Evolutionary conservation across 352 stramenopile genomes (phyloP).

Genomic region (Blastocystis sp.): DNA sequence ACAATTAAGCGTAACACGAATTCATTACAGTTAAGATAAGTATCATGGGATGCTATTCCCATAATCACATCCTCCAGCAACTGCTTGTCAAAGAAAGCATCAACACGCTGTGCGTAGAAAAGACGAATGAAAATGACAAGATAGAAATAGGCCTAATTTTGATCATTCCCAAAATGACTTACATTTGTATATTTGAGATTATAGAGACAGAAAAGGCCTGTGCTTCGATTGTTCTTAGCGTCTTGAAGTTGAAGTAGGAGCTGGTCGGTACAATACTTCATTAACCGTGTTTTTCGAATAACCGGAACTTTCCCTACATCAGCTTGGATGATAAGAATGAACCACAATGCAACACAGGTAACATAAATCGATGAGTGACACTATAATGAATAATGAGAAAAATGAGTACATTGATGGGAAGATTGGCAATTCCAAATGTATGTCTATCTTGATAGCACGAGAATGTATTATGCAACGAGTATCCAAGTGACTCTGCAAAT

Average conservation of each 20-base stretch:
- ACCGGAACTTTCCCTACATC: neutral
- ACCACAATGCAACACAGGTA: conserved; percentile 41
- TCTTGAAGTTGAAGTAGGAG: conserved; percentile 17
- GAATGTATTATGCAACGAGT: neutral
- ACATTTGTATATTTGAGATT: conserved; percentile 52
- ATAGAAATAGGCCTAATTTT: conserved; percentile 53
- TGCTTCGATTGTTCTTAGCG: neutral
- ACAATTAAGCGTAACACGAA: conserved; percentile 6
- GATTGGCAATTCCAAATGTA: neutral
- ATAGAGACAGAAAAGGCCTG: conserved; percentile 14
- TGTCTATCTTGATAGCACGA: neutral
- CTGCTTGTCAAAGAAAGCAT: neutral
- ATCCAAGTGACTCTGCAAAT: neutral
- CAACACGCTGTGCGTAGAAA: conserved; percentile 1
- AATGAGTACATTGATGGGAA: conserved; percentile 4
- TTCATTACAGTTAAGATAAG: neutral
- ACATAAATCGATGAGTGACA: neutral
- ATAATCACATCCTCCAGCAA: neutral
- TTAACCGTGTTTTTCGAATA: conserved; percentile 22
- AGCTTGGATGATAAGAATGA: conserved; percentile 18
- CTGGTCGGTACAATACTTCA: conserved; percentile 5
- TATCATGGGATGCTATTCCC: neutral
- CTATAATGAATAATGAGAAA: neutral
- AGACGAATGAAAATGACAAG: conserved; percentile 37
- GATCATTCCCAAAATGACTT: neutral